Base-by-base conservation (phyloP, 148 eudicot species). In the Oxyria digyna region DNA sequence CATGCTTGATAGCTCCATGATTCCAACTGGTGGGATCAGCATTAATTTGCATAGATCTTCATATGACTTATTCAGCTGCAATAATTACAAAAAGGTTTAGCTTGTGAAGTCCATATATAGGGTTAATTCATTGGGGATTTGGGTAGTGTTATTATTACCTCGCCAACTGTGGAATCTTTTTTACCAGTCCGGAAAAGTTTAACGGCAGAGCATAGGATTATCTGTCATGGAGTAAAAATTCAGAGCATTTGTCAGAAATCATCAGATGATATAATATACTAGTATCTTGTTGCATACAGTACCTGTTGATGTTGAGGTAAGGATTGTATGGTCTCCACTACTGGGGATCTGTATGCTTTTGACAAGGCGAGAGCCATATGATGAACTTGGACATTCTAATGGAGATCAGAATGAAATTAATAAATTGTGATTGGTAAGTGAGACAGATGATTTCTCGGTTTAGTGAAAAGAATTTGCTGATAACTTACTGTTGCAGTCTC, bases 251-350 rank as follows among this genome's bases (percentile, higher is more conserved):
- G 27, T 45, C 33, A 52, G 18, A 7, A 75, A 26, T 2, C 14
- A 65, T 57, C 0, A 42, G 26, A 59, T 46, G 57, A 33, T 63
- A 15, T 26, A 70, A 65, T 50, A 32, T 40, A 29, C 9, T 24
- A 63, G 29, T 18, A 26, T 37, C 33, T 20, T 49, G 57, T 12
- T 48, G 54, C 33, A 43, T 59, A 71, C 23, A 4, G 23, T 74
- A 88, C 98, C 88, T 94, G 98, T 74, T 90, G 97, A 82, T 94
- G 99, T 78, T 88, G 99, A n/a, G 97, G 99, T 71, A 94, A 91
- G 50, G 91, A 85, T 65, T 86, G 91, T 70, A 94, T 82, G 41
- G 92, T 94, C 69, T 91, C 97, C 18, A 94, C 91, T 50, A 84
- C 81, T 63, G 93, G 88, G 42, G 97, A 85, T 76, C 72, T 85